Evolutionary conservation across 169 alveolate species (phyloP).

Genomic region (Pseudocohnilembus persalinus): DNA sequence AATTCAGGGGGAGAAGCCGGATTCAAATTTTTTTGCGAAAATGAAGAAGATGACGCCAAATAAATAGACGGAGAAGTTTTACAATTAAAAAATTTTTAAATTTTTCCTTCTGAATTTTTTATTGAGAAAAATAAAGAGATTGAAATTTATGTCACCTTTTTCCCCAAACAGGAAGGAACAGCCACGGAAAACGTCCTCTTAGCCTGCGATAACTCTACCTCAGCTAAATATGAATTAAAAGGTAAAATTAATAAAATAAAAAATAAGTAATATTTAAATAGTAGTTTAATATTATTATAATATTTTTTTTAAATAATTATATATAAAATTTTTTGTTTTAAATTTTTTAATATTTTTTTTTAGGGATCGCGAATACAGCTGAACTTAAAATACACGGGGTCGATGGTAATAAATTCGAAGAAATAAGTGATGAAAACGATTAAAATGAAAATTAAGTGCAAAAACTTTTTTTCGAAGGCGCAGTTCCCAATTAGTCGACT

Average conservation of each 20-base stretch:
- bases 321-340: no score
- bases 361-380: conserved; percentile 65
- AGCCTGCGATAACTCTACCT: conserved; percentile 83
- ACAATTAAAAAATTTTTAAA: conserved; percentile 74
- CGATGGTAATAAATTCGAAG: conserved; percentile 72
- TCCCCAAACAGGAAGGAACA: conserved; percentile 78
- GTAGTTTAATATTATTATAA: no score
- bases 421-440: conserved; percentile 45
- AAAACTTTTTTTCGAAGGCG: conserved; percentile 74
- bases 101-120: conserved; percentile 85
- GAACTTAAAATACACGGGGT: conserved; percentile 77
- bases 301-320: no score
- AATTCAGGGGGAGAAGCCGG: conserved; percentile 90
- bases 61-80: conserved; percentile 74
- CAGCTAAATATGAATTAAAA: conserved; percentile 59
- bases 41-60: conserved; percentile 57
- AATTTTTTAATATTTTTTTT: no score
- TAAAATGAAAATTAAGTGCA: conserved; percentile 46
- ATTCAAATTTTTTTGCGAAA: conserved; percentile 80
- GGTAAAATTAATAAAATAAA: no score
- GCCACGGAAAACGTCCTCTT: conserved; percentile 72
- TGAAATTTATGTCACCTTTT: conserved; percentile 76
- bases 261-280: no score
- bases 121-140: conserved; percentile 77
- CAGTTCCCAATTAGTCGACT: conserved; percentile 69